These are phyloP conservation scores for Pseudogymnoascus sp. DNA, from an alignment of 2,329 filamentous ascomycete genomes.

Conservation along the genomic window DNA sequence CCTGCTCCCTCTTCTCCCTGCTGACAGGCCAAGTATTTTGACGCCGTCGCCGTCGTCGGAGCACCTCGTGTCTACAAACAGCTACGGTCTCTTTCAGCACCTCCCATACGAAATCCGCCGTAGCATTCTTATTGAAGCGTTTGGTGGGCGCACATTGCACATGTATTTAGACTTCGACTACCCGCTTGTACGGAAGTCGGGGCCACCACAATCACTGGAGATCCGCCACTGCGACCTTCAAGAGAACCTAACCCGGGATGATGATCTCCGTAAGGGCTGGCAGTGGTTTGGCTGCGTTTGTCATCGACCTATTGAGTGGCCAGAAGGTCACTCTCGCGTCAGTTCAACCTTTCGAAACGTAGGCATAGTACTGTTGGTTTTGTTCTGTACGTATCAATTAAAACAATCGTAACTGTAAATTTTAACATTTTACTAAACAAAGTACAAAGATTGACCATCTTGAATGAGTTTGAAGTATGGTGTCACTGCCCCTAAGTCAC, in stretches of 20 bases:
- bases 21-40: neutral
- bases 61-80: neutral
- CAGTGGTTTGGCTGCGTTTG: neutral
- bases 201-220: neutral
- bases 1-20: neutral
- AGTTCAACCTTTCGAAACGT: no score
- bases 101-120: constrained; percentile 1
- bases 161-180: neutral
- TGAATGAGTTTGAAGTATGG: no score
- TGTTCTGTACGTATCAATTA: no score
- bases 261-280: neutral
- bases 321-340: no score
- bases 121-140: neutral
- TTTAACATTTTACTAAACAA: no score
- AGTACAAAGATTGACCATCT: no score
- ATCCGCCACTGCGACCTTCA: neutral
- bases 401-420: no score
- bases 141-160: neutral
- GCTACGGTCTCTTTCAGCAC: neutral
- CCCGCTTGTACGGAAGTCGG: neutral
- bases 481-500: no score
- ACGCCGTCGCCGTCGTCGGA: neutral
- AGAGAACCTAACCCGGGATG: neutral
- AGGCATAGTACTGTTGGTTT: no score
- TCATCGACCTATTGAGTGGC: neutral